These are phyloP conservation scores for Polytrichum commune DNA, from an alignment of 225 moss, liverwort and hornwort species.

Conservation along the genomic window DNA sequence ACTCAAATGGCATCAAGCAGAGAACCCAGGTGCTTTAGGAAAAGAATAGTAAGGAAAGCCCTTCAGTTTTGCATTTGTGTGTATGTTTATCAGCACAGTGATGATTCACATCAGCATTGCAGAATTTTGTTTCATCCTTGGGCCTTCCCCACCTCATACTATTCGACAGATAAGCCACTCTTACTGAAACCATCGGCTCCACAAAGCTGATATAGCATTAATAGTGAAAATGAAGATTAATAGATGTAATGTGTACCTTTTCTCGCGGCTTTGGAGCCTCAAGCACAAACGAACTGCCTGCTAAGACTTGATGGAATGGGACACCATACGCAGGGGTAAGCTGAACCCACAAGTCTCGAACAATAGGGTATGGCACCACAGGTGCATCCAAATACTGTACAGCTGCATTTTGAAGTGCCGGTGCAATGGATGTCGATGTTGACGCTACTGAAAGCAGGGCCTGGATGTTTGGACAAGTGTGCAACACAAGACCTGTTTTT, in stretches of 20 bases:
- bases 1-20: too few relatives aligned
- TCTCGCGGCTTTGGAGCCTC: conserved; percentile 84
- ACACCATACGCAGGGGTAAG: conserved; percentile 43
- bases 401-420: conserved; percentile 34
- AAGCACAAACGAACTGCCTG: conserved; percentile 65
- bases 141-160: neutral
- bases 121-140: neutral
- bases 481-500: conserved; percentile 36
- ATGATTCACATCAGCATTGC: neutral
- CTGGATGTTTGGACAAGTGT: conserved; percentile 42
- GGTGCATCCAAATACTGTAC: conserved; percentile 30
- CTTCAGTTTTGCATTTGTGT: conserved; percentile 1
- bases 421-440: conserved; percentile 6
- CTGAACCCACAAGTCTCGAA: conserved; percentile 63
- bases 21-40: too few relatives aligned
- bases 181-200: neutral
- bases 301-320: conserved; percentile 66
- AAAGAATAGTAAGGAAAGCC: neutral
- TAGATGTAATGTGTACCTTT: conserved; percentile 42
- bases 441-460: conserved; percentile 33
- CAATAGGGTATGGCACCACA: conserved; percentile 54
- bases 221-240: neutral
- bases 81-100: neutral
- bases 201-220: too few relatives aligned
- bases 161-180: neutral